These are phyloP conservation scores for Dactylellina cionopaga DNA, from an alignment of 2,329 filamentous ascomycete genomes.

Conservation along the genomic window DNA sequence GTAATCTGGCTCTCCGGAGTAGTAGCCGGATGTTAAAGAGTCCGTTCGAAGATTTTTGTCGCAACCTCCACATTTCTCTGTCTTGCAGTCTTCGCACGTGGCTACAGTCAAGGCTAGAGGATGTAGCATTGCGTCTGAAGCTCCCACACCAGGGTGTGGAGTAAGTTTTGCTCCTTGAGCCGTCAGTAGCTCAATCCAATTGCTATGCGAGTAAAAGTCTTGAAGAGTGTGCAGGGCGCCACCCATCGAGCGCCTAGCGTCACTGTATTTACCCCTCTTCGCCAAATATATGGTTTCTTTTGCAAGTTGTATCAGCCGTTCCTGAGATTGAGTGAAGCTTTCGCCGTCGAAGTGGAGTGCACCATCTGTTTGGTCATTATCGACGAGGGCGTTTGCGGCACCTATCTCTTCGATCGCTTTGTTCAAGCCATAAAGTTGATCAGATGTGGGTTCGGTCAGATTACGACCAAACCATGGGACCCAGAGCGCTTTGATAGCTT, in stretches of 20 bases:
- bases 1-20: constrained; percentile 23
- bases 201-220: constrained; percentile 48
- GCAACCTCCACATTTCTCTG: constrained; percentile 2
- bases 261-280: constrained; percentile 3
- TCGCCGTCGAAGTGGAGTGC: constrained; percentile 48
- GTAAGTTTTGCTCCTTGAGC: neutral
- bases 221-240: constrained; percentile 45
- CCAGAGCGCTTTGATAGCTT: constrained; percentile 13
- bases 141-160: constrained; percentile 32
- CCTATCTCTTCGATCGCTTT: constrained; percentile 22
- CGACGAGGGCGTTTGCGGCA: constrained; percentile 28
- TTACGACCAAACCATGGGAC: constrained; percentile 10
- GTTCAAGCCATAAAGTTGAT: neutral
- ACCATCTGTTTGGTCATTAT: constrained; percentile 34
- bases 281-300: constrained; percentile 6
- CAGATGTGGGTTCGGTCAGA: neutral
- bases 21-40: constrained; percentile 36
- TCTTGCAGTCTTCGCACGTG: constrained; percentile 14
- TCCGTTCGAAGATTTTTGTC: neutral
- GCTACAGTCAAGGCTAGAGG: constrained; percentile 5
- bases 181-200: constrained; percentile 24
- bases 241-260: constrained; percentile 27
- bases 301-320: constrained; percentile 24
- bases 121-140: constrained; percentile 28
- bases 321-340: constrained; percentile 25